These are phyloP conservation scores for Skeletonema menzelii DNA, from an alignment of 108 stramenopile species.

Conservation along the genomic window DNA sequence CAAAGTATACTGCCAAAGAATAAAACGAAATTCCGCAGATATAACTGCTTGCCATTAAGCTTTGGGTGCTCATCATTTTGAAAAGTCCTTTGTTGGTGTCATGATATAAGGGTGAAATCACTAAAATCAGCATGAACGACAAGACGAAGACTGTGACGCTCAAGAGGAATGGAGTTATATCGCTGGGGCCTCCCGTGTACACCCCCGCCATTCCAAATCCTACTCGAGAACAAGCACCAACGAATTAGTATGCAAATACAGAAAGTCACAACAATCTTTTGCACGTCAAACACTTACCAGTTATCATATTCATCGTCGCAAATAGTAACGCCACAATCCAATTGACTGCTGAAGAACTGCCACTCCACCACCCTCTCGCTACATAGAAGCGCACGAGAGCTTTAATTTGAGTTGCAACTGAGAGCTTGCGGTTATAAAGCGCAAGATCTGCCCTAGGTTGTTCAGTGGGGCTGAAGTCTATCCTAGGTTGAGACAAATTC, in stretches of 20 bases:
- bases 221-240: neutral
- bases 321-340: slow-evolving; percentile 33
- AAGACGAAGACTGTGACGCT: slow-evolving; percentile 27
- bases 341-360: slow-evolving; percentile 39
- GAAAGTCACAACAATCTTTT: neutral
- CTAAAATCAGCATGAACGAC: slow-evolving; percentile 40
- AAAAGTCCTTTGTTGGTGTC: slow-evolving; percentile 46
- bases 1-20: slow-evolving; percentile 42
- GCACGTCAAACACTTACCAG: neutral
- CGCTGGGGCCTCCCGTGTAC: neutral
- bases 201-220: slow-evolving; percentile 23
- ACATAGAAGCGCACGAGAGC: slow-evolving; percentile 28
- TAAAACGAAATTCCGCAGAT: slow-evolving; percentile 42
- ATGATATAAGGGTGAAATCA: slow-evolving; percentile 48
- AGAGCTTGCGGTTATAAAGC: slow-evolving; percentile 26
- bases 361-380: slow-evolving; percentile 36
- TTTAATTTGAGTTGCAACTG: slow-evolving; percentile 24
- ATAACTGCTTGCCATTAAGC: slow-evolving; percentile 43
- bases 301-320: slow-evolving; percentile 7
- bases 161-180: slow-evolving; percentile 1
- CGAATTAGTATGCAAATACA: neutral
- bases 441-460: slow-evolving; percentile 9
- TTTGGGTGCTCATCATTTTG: slow-evolving; percentile 51
- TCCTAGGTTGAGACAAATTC: neutral
- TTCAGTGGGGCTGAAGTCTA: slow-evolving; percentile 1